Conservation (phyloP, 805 yeast genomes). For the Saturnispora bothae region DNA sequence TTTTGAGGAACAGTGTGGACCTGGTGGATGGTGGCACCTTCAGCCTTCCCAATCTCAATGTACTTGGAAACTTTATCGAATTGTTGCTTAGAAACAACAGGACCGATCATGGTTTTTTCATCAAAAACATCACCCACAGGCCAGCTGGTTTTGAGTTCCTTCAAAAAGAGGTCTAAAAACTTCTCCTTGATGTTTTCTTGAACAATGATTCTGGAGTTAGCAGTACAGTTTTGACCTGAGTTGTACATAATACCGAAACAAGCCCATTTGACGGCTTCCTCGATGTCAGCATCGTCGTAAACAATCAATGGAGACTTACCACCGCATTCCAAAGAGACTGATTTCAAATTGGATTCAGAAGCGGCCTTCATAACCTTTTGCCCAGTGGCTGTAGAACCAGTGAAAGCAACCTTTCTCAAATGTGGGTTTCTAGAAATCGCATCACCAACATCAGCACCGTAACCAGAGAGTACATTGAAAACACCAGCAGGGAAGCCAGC, state of each 20-base stretch:
- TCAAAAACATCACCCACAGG: conserved; percentile 47
- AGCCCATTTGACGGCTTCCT: conserved; percentile 60
- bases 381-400: conserved; percentile 63
- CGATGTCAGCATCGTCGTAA: conserved; percentile 53
- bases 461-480: conserved; percentile 60
- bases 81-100: conserved; percentile 49
- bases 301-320: conserved; percentile 61
- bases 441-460: conserved; percentile 60
- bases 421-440: conserved; percentile 51
- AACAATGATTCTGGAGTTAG: conserved; percentile 52
- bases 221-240: conserved; percentile 61
- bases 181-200: conserved; percentile 47
- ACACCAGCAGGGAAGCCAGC: conserved; percentile 76
- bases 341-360: conserved; percentile 44
- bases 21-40: conserved; percentile 37
- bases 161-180: conserved; percentile 35
- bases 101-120: conserved; percentile 42
- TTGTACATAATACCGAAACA: conserved; percentile 54
- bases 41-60: conserved; percentile 35
- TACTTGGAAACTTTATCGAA: conserved; percentile 39
- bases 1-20: conserved; percentile 34
- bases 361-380: conserved; percentile 61
- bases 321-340: conserved; percentile 61
- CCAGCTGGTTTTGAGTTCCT: conserved; percentile 39
- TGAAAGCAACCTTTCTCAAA: conserved; percentile 50